Evolutionary conservation across 441 rosid species (phyloP), one percentile per base, ranked within the genome.

Genomic region (Aleurites moluccanus): DNA sequence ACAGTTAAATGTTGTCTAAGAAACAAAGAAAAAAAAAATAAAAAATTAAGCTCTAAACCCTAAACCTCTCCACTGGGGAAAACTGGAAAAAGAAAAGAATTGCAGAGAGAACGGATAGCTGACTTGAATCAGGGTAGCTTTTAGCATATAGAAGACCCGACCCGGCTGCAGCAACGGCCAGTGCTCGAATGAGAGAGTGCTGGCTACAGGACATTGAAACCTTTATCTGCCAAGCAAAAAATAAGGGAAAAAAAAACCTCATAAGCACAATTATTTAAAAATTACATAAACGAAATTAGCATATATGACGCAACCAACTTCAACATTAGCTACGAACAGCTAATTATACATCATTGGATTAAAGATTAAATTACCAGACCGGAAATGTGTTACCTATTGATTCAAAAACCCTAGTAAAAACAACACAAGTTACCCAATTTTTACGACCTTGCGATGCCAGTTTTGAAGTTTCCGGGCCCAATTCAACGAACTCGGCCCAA

Each of bases 81-180:
- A n/a, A n/a, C n/a, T n/a, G n/a, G n/a, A 14, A 69, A 49, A 28
- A 10, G 5, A 10, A 40, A 67, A 6, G 38, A 27, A 23, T 53
- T 6, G 3, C 5, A 3, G 2, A 45, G 55, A 50, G 15, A 42
- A 67, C 10, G 18, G 8, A 45, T 21, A 71, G 42, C 81, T 75
- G 38, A 93, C 97, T 66, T 68, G 74, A 42, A 70, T 88, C 84
- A 16, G 77, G 35, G 38, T 62, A 66, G 53, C 13, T 56, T 47
- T 33, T 74, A 15, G 78, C 73, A 69, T 79, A 85, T 0, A 80
- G 57, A 35, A 91, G 55, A 55, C 83, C 88, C 0, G 92, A 82
- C 33, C 89, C 88, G 15, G 82, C 82, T 4, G 89, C 75, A 25
- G 86, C 90, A 67, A 80, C 60, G 49, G 93, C 82, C 0, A 79